These are phyloP conservation scores for Austroboletus festivus DNA, from an alignment of 768 basidiomycete species.

Conservation along the genomic window DNA sequence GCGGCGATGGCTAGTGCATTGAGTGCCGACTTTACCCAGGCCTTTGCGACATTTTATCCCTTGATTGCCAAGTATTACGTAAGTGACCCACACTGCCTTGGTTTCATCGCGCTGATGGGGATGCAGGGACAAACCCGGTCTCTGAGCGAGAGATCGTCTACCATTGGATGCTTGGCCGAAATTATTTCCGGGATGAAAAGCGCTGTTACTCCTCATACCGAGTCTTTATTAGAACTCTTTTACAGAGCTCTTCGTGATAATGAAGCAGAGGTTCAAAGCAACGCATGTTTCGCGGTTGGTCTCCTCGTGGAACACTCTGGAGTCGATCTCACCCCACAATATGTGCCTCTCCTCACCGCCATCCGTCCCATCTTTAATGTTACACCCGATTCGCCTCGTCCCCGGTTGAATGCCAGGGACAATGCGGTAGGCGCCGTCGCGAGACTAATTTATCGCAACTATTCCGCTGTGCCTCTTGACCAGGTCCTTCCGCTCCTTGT, in stretches of 20 bases:
- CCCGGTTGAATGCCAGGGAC: conserved; percentile 83
- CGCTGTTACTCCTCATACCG: conserved; percentile 81
- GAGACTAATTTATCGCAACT: conserved; percentile 81
- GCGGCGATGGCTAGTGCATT: conserved; percentile 81
- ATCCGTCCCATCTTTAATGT: conserved; percentile 81
- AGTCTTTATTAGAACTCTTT: conserved; percentile 79
- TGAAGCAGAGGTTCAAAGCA: conserved; percentile 93
- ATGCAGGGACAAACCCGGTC: conserved; percentile 79
- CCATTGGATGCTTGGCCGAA: conserved; percentile 92
- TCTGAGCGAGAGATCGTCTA: conserved; percentile 86
- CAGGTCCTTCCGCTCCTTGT: conserved; percentile 87
- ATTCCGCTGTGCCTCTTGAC: conserved; percentile 77
- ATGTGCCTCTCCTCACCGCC: conserved; percentile 69
- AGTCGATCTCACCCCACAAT: conserved; percentile 79
- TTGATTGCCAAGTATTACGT: conserved; percentile 91
- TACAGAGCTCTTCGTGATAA: conserved; percentile 76
- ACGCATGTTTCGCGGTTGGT: conserved; percentile 92
- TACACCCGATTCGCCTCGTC: conserved; percentile 55
- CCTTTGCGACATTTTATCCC: conserved; percentile 85
- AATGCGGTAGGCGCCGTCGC: conserved; percentile 95
- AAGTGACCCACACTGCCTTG: conserved; percentile 35
- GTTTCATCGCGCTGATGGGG: no score
- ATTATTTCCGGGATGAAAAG: conserved; percentile 90
- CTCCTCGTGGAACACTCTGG: conserved; percentile 86
- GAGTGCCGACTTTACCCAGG: conserved; percentile 78